phyloP scores from a whole-genome alignment of 2,329 filamentous ascomycete genomes.

The Fusarium subtropicale region DNA sequence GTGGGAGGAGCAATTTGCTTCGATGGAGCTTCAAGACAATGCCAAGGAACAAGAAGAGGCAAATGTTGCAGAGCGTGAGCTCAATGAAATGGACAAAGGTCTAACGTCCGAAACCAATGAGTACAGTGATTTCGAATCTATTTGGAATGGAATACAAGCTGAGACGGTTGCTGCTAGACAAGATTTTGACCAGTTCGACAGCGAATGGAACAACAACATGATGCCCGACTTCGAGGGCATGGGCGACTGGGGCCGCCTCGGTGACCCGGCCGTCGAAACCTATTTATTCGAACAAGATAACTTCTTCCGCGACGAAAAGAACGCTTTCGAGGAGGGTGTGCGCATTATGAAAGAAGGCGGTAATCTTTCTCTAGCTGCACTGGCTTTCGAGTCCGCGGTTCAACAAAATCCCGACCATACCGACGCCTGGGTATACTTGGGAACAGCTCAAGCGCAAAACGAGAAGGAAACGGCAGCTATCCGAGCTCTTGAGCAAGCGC shows the following conservation, averaged over 20 bases:
- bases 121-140: constrained; percentile 88
- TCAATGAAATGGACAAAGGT: constrained; percentile 83
- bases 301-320: constrained; percentile 81
- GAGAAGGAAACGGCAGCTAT: constrained; percentile 98
- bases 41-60: constrained; percentile 70
- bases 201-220: constrained; percentile 77
- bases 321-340: constrained; percentile 93
- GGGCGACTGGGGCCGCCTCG: constrained; percentile 74
- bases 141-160: constrained; percentile 86
- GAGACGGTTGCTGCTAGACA: constrained; percentile 76
- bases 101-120: constrained; percentile 78
- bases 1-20: constrained; percentile 96
- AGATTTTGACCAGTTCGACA: constrained; percentile 75
- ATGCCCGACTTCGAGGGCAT: constrained; percentile 68
- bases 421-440: constrained; percentile 93
- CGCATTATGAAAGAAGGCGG: constrained; percentile 94
- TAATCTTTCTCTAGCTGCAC: constrained; percentile 90
- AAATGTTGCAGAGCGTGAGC: constrained; percentile 82
- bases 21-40: constrained; percentile 78
- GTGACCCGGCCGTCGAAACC: constrained; percentile 83
- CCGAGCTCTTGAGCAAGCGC: constrained; percentile 88
- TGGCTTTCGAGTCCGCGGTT: constrained; percentile 95
- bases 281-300: constrained; percentile 98
- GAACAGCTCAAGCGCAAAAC: constrained; percentile 94
- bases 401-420: constrained; percentile 89